A percentile compares a stretch with the other conserved stretches of the same genome.
Evolutionary conservation across 352 stramenopile genomes (phyloP).

Genomic region (Pythium biforme): DNA sequence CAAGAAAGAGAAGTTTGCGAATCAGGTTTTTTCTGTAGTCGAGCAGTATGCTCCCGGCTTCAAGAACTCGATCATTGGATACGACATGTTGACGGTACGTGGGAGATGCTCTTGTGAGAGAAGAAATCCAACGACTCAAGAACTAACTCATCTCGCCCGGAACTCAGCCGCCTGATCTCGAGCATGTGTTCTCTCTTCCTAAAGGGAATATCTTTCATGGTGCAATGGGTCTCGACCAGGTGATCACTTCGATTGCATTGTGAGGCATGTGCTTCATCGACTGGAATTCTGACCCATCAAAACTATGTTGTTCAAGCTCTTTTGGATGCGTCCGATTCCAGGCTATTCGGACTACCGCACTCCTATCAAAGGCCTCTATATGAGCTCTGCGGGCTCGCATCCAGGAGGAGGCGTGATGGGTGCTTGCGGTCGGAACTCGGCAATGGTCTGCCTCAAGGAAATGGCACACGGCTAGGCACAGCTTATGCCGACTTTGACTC

Average conservation of each 20-base stretch:
- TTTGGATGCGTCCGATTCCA: constrained; percentile 84
- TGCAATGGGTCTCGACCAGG: constrained; percentile 88
- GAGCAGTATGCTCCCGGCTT: constrained; percentile 88
- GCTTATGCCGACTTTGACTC: too few species aligned
- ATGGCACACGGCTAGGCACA: constrained; percentile 24
- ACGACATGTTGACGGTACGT: constrained; percentile 82
- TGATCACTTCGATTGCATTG: constrained; percentile 10
- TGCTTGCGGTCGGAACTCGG: constrained; percentile 82
- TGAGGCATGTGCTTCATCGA: not conserved
- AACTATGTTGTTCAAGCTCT: constrained; percentile 46
- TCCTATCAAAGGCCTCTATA: constrained; percentile 78
- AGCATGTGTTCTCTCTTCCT: constrained; percentile 85
- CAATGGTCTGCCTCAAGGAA: constrained; percentile 69
- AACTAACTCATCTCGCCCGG: not conserved
- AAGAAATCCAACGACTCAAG: too few species aligned
- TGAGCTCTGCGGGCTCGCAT: constrained; percentile 84
- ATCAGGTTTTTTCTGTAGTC: constrained; percentile 84
- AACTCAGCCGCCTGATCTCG: constrained; percentile 76
- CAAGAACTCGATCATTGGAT: constrained; percentile 75
- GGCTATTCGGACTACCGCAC: constrained; percentile 85
- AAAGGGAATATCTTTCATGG: constrained; percentile 91
- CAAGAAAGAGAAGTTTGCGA: constrained; percentile 79
- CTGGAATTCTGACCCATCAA: constrained; percentile 5
- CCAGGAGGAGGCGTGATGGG: constrained; percentile 92
- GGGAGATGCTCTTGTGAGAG: too few species aligned